Conservation (phyloP, 2,329 filamentous ascomycete species). For the Fusarium longipes region DNA sequence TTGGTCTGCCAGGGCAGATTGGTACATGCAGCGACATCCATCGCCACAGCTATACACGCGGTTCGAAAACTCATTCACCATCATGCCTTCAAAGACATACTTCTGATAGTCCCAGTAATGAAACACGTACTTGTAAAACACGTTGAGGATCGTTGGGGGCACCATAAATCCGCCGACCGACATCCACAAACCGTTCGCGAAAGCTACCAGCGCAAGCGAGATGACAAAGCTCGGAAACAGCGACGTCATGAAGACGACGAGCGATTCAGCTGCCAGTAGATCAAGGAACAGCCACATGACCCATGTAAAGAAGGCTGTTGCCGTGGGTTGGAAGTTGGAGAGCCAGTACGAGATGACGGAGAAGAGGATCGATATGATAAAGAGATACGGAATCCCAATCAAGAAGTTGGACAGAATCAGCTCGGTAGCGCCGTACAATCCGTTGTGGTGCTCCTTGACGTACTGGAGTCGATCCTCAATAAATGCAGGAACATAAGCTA, state of each 20-base stretch:
- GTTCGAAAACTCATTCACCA: conserved; percentile 84
- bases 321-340: conserved; percentile 75
- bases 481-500: conserved; percentile 86
- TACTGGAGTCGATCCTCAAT: conserved; percentile 65
- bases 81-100: conserved; percentile 92
- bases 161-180: conserved; percentile 86
- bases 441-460: conserved; percentile 78
- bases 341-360: conserved; percentile 84
- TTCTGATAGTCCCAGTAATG: conserved; percentile 90
- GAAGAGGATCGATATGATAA: conserved; percentile 81
- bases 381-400: conserved; percentile 83
- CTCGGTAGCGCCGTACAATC: conserved; percentile 78
- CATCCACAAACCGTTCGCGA: conserved; percentile 93
- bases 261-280: conserved; percentile 81
- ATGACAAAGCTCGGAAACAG: conserved; percentile 85
- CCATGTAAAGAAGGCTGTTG: conserved; percentile 77
- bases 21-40: conserved; percentile 77
- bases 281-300: conserved; percentile 89
- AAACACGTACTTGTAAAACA: conserved; percentile 88
- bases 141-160: conserved; percentile 76
- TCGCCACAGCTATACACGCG: conserved; percentile 64
- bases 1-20: conserved; percentile 61
- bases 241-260: conserved; percentile 80
- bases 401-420: conserved; percentile 85
- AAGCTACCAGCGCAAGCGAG: conserved; percentile 81